Conservation (phyloP, 2,329 filamentous ascomycete species). For the Talaromyces funiculosus region DNA sequence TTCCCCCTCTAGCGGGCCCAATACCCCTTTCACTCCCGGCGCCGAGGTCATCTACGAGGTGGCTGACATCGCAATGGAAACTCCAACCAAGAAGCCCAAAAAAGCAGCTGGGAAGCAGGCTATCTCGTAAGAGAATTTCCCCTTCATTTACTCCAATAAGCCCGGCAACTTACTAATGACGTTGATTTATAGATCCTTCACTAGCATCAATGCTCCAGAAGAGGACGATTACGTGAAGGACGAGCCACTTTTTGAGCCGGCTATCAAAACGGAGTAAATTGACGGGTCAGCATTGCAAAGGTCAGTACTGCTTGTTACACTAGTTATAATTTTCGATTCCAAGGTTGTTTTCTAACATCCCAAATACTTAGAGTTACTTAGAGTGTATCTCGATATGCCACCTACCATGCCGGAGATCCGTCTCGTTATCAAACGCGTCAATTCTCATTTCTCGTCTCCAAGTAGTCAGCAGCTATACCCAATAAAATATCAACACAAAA, state of each 20-base stretch:
- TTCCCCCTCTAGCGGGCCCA: not conserved
- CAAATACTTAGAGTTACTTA: not conserved
- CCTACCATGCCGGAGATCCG: not conserved
- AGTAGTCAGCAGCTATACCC: not conserved
- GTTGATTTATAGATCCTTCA: not conserved
- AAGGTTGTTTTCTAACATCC: not conserved
- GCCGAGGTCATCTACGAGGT: not conserved
- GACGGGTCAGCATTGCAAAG: too few species aligned
- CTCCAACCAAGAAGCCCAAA: slow-evolving; percentile 19
- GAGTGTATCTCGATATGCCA: not conserved
- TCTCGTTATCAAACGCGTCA: not conserved
- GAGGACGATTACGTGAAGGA: not conserved
- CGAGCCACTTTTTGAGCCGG: not conserved
- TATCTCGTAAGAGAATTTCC: not conserved
- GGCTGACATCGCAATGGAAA: slow-evolving; percentile 16
- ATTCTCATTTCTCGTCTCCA: not conserved
- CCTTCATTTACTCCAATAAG: too few species aligned
- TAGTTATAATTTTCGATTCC: not conserved
- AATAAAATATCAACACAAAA: too few species aligned
- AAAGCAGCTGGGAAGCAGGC: slow-evolving; percentile 19
- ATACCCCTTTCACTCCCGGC: not conserved
- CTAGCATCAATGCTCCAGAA: not conserved
- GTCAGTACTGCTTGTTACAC: not conserved
- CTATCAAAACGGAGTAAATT: not conserved
- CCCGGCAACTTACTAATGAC: not conserved